Evolutionary conservation across 2,329 filamentous ascomycete genomes (phyloP).

Genomic region (Ophiostoma ips): DNA sequence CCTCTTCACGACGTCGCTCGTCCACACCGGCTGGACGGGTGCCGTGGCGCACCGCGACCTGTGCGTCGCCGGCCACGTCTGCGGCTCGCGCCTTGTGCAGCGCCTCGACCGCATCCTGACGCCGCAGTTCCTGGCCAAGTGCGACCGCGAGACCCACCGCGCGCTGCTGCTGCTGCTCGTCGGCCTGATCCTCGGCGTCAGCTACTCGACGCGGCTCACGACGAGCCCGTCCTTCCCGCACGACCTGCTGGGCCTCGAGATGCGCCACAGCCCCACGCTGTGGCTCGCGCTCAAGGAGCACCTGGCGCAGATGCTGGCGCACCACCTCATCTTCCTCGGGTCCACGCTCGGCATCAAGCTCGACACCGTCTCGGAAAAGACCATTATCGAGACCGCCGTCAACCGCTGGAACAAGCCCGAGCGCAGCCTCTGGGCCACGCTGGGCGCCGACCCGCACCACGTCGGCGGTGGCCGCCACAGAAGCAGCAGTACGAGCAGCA

Average conservation of each 20-base stretch:
- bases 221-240: constrained; percentile 13
- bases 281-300: constrained; percentile 22
- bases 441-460: not conserved
- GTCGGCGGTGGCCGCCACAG: not conserved
- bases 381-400: constrained; percentile 19
- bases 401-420: constrained; percentile 20
- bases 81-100: constrained; percentile 18
- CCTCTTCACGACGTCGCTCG: constrained; percentile 18
- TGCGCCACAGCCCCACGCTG: constrained; percentile 20
- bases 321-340: constrained; percentile 20
- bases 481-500: too few relatives aligned
- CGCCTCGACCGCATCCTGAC: constrained; percentile 20
- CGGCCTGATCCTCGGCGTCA: constrained; percentile 18
- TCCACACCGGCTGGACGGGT: constrained; percentile 15
- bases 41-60: constrained; percentile 13
- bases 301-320: constrained; percentile 21
- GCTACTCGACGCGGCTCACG: constrained; percentile 15
- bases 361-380: constrained; percentile 18
- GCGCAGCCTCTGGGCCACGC: constrained; percentile 17
- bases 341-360: constrained; percentile 20
- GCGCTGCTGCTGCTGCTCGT: constrained; percentile 19
- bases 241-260: constrained; percentile 15
- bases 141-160: constrained; percentile 15
- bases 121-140: constrained; percentile 18
- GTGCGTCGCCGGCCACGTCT: constrained; percentile 16